These are phyloP conservation scores for Umbelopsis ramanniana DNA, from an alignment of 192 early-diverging fungal genomes.

Conservation along the genomic window DNA sequence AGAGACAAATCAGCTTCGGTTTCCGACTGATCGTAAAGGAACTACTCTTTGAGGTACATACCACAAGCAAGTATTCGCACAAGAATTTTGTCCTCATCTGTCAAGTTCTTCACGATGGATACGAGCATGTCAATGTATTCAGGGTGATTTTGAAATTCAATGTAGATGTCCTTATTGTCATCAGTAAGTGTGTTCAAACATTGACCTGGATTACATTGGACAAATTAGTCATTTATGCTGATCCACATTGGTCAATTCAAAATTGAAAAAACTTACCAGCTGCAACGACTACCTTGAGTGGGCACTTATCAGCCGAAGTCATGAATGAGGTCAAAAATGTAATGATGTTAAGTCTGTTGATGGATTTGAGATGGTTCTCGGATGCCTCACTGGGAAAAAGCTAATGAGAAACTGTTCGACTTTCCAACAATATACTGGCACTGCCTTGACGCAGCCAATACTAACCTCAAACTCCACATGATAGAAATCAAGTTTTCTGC, in stretches of 20 bases:
- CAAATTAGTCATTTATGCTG: too few species aligned
- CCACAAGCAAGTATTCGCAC: conserved; percentile 73
- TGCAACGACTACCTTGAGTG: conserved; percentile 53
- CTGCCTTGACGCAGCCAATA: neutral
- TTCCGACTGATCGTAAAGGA: conserved; percentile 10
- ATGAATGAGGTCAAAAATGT: conserved; percentile 76
- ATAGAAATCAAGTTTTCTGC: conserved; percentile 64
- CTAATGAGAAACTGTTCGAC: neutral
- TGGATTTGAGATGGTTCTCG: conserved; percentile 63
- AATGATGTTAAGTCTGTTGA: conserved; percentile 66
- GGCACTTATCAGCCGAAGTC: conserved; percentile 49
- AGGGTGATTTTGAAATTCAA: conserved; percentile 59
- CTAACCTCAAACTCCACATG: conserved; percentile 53
- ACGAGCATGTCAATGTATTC: conserved; percentile 58
- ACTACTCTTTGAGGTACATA: conserved; percentile 51
- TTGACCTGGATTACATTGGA: conserved; percentile 43
- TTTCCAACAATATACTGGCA: neutral
- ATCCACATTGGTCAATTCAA: too few species aligned
- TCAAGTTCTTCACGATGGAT: conserved; percentile 48
- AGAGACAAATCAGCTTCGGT: neutral
- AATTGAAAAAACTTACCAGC: conserved; percentile 29
- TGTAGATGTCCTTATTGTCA: conserved; percentile 65
- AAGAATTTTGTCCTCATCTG: conserved; percentile 61
- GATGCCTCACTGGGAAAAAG: conserved; percentile 63
- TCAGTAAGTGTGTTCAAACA: conserved; percentile 85